These are phyloP conservation scores for Colletotrichum sp. DNA, from an alignment of 2,329 filamentous ascomycete species.

Conservation along the genomic window DNA sequence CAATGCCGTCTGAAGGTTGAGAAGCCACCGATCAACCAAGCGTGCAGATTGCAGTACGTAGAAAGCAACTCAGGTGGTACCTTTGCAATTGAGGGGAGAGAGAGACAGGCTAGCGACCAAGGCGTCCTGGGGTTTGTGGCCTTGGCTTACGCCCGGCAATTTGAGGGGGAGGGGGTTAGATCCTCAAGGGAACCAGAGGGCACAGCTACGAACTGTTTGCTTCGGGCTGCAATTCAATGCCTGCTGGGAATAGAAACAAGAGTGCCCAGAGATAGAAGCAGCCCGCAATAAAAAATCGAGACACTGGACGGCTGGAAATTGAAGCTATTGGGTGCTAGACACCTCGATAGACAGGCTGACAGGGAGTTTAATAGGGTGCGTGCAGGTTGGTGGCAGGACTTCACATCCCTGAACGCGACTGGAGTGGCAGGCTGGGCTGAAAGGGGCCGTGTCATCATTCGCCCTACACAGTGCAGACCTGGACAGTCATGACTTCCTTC, in stretches of 20 bases:
- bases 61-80: background rate
- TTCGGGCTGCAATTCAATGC: background rate
- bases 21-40: background rate
- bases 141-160: background rate
- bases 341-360: background rate
- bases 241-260: background rate
- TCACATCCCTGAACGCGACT: conserved; percentile 1
- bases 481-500: background rate
- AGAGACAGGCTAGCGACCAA: background rate
- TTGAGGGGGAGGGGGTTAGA: background rate
- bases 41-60: background rate
- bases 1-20: background rate
- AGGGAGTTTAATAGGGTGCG: background rate
- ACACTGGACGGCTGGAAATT: background rate
- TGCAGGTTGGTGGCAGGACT: background rate
- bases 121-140: background rate
- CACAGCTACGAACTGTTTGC: background rate
- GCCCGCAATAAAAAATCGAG: background rate
- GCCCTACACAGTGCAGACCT: background rate
- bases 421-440: background rate
- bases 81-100: background rate
- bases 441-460: background rate
- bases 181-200: background rate
- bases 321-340: background rate
- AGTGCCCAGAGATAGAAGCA: background rate